Percentiles rank a stretch among this genome's conserved stretches.
phyloP scores from a whole-genome alignment of 1,284 basidiomycete genomes.

The Trichosporon sp. region DNA sequence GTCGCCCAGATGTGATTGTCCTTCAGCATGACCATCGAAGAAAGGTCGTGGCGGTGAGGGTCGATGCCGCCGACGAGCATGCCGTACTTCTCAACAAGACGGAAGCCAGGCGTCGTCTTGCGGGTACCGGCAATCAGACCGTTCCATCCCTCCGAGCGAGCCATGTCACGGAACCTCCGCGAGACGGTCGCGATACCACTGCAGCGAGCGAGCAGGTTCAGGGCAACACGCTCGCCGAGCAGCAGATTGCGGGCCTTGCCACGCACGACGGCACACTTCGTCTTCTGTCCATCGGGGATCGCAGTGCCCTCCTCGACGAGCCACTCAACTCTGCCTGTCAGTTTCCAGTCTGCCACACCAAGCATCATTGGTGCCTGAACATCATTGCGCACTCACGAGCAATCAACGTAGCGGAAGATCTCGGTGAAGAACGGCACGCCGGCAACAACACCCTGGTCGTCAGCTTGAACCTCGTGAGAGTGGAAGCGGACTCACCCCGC shows the following conservation, averaged over 20 bases:
- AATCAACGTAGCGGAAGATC: constrained; percentile 82
- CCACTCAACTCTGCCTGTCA: constrained; percentile 74
- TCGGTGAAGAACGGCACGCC: constrained; percentile 95
- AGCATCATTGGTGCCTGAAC: background rate
- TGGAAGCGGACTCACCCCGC: constrained; percentile 32
- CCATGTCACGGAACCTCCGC: constrained; percentile 71
- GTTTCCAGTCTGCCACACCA: too few species aligned
- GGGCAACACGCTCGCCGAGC: constrained; percentile 88
- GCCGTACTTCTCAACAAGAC: constrained; percentile 96
- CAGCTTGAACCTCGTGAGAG: background rate
- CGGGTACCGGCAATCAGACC: constrained; percentile 92
- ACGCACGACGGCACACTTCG: constrained; percentile 84
- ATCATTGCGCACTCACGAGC: constrained; percentile 60
- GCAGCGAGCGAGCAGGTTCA: constrained; percentile 91
- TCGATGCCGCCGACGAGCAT: constrained; percentile 98
- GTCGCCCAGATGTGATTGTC: constrained; percentile 97
- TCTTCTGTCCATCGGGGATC: constrained; percentile 58
- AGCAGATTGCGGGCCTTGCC: constrained; percentile 83
- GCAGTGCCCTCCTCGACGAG: constrained; percentile 78
- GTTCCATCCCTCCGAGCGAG: constrained; percentile 69
- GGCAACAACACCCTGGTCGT: constrained; percentile 70
- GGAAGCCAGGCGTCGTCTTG: constrained; percentile 97
- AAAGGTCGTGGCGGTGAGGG: constrained; percentile 91
- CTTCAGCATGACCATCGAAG: constrained; percentile 99
- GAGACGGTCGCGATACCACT: constrained; percentile 94